A percentile compares a stretch with the other conserved stretches of the same genome.
Evolutionary conservation across 2,329 filamentous ascomycete species (phyloP).

Genomic region (Exophiala bonariae): DNA sequence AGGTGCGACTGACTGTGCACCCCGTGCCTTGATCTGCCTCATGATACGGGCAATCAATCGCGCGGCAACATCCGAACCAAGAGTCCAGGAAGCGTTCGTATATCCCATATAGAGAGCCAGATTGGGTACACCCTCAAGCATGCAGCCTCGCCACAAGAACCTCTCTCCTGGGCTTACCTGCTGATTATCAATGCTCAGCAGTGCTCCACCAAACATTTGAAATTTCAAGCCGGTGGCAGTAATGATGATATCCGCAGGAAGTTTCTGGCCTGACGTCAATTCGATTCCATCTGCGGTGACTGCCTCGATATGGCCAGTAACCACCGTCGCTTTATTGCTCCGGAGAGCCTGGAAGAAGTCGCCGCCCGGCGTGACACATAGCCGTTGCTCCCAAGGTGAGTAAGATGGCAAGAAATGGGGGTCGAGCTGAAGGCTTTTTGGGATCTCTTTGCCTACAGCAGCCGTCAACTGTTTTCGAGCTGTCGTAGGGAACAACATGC

Average conservation of each 20-base stretch:
- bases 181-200: conserved; percentile 31
- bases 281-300: conserved; percentile 26
- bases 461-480: not conserved
- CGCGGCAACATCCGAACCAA: conserved; percentile 37
- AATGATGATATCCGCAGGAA: conserved; percentile 20
- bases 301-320: not conserved
- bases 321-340: not conserved
- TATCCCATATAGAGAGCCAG: conserved; percentile 41
- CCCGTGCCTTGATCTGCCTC: not conserved
- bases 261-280: not conserved
- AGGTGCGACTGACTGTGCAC: not conserved
- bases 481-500: not conserved
- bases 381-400: conserved; percentile 69
- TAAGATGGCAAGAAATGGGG: conserved; percentile 66
- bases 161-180: conserved; percentile 33
- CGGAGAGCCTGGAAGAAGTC: conserved; percentile 47
- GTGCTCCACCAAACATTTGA: not conserved
- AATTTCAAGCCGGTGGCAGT: not conserved
- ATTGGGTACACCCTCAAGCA: conserved; percentile 46
- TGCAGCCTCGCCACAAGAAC: conserved; percentile 42
- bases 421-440: conserved; percentile 38
- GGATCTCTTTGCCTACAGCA: not conserved
- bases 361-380: conserved; percentile 65
- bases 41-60: not conserved
- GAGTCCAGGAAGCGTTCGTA: conserved; percentile 44